These are phyloP conservation scores for Tuber magnatum DNA, from an alignment of 495 filamentous ascomycete species.

Conservation along the genomic window DNA sequence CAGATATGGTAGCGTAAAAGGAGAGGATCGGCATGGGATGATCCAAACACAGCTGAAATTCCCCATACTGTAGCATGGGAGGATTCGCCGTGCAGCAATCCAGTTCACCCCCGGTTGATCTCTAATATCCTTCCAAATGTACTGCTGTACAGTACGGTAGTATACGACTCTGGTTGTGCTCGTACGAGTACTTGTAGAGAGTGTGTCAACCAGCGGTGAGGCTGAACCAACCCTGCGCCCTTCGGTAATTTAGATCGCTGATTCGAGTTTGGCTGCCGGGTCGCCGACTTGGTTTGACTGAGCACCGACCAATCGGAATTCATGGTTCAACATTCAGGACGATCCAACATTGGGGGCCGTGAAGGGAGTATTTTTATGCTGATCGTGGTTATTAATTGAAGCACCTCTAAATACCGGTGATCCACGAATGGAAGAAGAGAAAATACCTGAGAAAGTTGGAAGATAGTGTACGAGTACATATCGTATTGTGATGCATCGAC, in stretches of 20 bases:
- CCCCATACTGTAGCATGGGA: not conserved
- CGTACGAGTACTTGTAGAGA: not conserved
- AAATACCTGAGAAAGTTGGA: not conserved
- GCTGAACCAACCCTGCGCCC: not conserved
- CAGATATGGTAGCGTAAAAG: not conserved
- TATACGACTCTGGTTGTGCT: not conserved
- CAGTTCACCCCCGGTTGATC: not conserved
- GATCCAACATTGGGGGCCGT: not conserved
- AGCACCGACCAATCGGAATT: not conserved
- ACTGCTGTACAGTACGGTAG: too few relatives aligned
- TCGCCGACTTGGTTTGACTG: conserved; percentile 1
- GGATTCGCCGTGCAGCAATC: not conserved
- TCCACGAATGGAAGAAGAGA: not conserved
- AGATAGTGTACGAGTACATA: too few relatives aligned
- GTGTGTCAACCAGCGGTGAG: not conserved
- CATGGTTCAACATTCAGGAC: not conserved
- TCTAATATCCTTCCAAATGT: not conserved
- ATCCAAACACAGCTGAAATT: conserved; percentile 2
- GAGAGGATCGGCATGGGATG: not conserved
- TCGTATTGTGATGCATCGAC: not conserved
- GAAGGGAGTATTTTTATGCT: not conserved
- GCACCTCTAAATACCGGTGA: not conserved
- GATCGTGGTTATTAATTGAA: not conserved
- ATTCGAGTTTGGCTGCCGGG: not conserved
- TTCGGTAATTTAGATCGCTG: not conserved